Evolutionary conservation across 1,139 yeast species (phyloP).

Genomic region (Candida sp.): DNA sequence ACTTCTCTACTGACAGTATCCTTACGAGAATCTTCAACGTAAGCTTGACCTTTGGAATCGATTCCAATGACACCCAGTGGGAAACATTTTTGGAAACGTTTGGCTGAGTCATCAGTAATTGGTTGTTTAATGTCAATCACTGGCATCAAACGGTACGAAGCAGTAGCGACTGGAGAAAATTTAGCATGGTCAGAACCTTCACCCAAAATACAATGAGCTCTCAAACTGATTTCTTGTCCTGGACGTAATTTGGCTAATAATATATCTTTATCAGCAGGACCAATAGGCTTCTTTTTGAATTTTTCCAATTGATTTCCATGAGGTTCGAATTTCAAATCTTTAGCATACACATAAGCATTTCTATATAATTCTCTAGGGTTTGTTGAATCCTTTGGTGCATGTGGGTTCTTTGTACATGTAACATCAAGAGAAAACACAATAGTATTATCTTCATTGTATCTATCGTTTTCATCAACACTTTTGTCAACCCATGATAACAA

Average conservation of each 20-base stretch:
- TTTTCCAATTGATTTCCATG: conserved; percentile 80
- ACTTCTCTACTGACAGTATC: conserved; percentile 98
- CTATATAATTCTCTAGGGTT: conserved; percentile 82
- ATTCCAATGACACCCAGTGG: conserved; percentile 91
- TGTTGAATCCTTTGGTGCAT: conserved; percentile 75
- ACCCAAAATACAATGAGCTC: conserved; percentile 91
- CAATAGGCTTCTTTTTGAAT: conserved; percentile 68
- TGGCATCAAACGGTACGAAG: conserved; percentile 96
- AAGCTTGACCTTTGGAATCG: conserved; percentile 60
- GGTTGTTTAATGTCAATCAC: conserved; percentile 75
- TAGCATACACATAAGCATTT: conserved; percentile 84
- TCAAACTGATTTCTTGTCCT: conserved; percentile 89
- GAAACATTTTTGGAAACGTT: conserved; percentile 82
- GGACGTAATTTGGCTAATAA: conserved; percentile 91
- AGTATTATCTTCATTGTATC: conserved; percentile 84
- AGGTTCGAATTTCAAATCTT: conserved; percentile 86
- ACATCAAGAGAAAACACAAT: conserved; percentile 80
- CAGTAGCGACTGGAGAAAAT: conserved; percentile 95
- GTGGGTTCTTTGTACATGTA: conserved; percentile 79
- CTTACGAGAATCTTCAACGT: conserved; percentile 81
- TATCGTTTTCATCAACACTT: conserved; percentile 59
- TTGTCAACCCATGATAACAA: conserved; percentile 73
- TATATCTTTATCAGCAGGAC: conserved; percentile 82
- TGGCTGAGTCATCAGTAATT: conserved; percentile 74
- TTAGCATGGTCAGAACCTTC: conserved; percentile 96